These are phyloP conservation scores for Fraxinus albicans DNA, from an alignment of 305 asterid species.

Conservation along the genomic window DNA sequence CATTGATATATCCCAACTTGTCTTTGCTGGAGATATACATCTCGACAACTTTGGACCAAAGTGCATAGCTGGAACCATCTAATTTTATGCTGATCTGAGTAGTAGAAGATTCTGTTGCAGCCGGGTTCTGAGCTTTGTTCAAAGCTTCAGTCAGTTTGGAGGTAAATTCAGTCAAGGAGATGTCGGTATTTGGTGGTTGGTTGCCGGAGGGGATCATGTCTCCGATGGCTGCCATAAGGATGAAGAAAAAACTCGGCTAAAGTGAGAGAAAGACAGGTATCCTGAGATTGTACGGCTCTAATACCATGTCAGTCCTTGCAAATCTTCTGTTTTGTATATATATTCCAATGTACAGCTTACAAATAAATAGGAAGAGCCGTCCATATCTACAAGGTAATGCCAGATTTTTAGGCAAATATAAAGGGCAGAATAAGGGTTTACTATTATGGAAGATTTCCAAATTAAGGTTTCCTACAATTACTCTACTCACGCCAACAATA, in stretches of 20 bases:
- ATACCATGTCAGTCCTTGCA: background rate
- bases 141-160: background rate
- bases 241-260: background rate
- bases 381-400: background rate
- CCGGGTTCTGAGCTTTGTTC: background rate
- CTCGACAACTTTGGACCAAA: slow-evolving; percentile 20
- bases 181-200: background rate
- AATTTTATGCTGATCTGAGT: slow-evolving; percentile 5
- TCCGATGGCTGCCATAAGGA: background rate
- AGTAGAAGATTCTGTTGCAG: background rate
- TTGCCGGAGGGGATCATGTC: background rate
- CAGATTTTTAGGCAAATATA: background rate
- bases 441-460: background rate
- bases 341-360: background rate
- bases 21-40: slow-evolving; percentile 15
- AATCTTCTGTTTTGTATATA: background rate
- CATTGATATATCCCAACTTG: background rate
- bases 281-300: background rate
- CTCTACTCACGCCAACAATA: too few relatives aligned
- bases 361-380: background rate
- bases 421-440: background rate
- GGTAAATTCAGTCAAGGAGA: background rate
- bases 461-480: background rate
- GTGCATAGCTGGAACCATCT: background rate
- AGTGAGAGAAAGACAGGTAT: background rate